These are phyloP conservation scores for Backusella mclennaniae DNA, from an alignment of 192 early-diverging fungal genomes.

Conservation along the genomic window DNA sequence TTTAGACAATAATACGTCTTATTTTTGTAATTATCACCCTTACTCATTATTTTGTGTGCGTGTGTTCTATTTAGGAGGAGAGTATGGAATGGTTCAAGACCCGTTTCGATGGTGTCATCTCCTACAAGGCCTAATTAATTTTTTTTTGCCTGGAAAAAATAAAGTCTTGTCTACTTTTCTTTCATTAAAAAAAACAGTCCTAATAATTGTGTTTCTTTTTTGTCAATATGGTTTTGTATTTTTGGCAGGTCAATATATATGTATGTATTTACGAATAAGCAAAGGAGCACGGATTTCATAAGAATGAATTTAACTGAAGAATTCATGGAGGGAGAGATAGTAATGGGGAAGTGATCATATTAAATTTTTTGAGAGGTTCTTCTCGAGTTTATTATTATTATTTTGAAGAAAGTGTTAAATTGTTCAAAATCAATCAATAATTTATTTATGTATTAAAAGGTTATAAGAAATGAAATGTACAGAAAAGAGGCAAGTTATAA, in stretches of 20 bases:
- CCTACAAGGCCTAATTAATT: conserved; percentile 5
- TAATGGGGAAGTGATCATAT: too few relatives aligned
- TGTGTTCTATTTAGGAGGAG: conserved; percentile 57
- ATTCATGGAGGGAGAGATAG: too few relatives aligned
- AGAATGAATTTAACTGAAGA: too few relatives aligned
- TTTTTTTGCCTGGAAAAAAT: neutral
- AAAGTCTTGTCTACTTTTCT: neutral
- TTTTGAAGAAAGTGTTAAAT: too few relatives aligned
- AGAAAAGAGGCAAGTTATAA: neutral
- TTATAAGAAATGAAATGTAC: conserved; percentile 4
- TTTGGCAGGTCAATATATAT: too few relatives aligned
- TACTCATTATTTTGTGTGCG: conserved; percentile 15
- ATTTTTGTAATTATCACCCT: neutral
- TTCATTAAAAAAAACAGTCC: neutral
- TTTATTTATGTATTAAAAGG: conserved; percentile 1
- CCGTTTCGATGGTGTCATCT: conserved; percentile 51
- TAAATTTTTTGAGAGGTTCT: too few relatives aligned
- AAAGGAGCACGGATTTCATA: too few relatives aligned
- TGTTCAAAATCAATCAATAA: too few relatives aligned
- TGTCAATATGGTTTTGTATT: neutral
- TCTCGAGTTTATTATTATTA: too few relatives aligned
- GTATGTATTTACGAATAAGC: too few relatives aligned
- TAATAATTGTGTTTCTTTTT: neutral
- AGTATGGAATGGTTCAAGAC: conserved; percentile 98
- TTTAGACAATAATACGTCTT: neutral